A percentile compares a stretch with the other conserved stretches of the same genome.
Conservation (phyloP, 805 yeast species). For the Zygotorulaspora chibaensis region DNA sequence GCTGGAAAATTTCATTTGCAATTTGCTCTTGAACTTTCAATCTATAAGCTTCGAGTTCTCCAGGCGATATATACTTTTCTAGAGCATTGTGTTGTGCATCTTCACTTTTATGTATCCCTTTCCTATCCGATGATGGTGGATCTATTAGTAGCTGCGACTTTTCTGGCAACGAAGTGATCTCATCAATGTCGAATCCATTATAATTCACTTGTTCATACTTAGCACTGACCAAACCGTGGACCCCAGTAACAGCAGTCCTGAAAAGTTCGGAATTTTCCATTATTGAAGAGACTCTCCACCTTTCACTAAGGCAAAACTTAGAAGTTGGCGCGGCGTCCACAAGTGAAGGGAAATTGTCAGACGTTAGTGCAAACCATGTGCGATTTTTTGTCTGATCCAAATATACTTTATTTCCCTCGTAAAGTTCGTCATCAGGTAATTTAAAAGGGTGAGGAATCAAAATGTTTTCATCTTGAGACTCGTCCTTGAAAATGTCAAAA, state of each 20-base stretch:
- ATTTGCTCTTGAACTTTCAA: conserved; percentile 26
- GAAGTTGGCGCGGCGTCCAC: conserved; percentile 78
- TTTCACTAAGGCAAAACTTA: conserved; percentile 44
- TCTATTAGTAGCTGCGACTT: conserved; percentile 24
- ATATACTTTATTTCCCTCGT: conserved; percentile 43
- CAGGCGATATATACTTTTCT: conserved; percentile 27
- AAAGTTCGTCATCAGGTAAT: conserved; percentile 24
- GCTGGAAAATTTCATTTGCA: conserved; percentile 21
- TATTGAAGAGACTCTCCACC: conserved; percentile 41
- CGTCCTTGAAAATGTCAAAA: conserved; percentile 60
- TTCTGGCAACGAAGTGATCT: conserved; percentile 15
- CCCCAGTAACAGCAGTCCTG: conserved; percentile 46
- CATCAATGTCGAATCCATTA: conserved; percentile 1
- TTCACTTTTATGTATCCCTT: neutral
- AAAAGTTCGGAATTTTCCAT: conserved; percentile 39
- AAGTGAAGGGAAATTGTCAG: conserved; percentile 69
- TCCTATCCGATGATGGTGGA: conserved; percentile 16
- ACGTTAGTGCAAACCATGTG: conserved; percentile 86
- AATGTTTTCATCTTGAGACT: conserved; percentile 37
- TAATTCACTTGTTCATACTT: conserved; percentile 17
- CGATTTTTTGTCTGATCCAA: conserved; percentile 60
- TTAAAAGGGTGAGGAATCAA: conserved; percentile 66
- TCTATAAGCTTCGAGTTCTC: conserved; percentile 25
- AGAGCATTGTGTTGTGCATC: conserved; percentile 12
- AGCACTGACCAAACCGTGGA: conserved; percentile 35